Percentiles rank a stretch among this genome's conserved stretches.
Evolutionary conservation across 305 asterid species (phyloP).

Genomic region (Fraxinus velutina): DNA sequence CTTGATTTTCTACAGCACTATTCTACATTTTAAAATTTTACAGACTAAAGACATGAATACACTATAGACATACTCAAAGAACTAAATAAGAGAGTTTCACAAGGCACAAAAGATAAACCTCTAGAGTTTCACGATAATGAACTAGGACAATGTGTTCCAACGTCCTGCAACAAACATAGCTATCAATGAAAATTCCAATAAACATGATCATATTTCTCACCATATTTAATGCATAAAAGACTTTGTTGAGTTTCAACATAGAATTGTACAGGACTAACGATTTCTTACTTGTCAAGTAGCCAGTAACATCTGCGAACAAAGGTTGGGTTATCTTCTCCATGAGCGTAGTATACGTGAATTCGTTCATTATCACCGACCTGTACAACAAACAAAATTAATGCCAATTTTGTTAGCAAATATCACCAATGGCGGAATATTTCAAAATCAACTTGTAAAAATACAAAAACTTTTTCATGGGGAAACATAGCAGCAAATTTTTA

Average conservation of each 20-base stretch:
- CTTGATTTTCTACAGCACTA: neutral
- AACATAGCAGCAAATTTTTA: neutral
- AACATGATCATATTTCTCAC: neutral
- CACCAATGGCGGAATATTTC: slow-evolving; percentile 10
- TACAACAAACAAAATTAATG: slow-evolving; percentile 25
- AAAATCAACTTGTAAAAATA: neutral
- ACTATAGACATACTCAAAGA: neutral
- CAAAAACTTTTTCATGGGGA: slow-evolving; percentile 1
- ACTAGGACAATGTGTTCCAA: slow-evolving; percentile 92
- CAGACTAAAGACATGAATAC: neutral
- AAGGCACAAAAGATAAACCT: slow-evolving; percentile 52
- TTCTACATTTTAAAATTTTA: neutral
- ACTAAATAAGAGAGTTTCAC: slow-evolving; percentile 8
- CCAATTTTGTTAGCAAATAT: slow-evolving; percentile 27
- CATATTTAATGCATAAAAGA: slow-evolving; percentile 10
- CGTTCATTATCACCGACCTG: slow-evolving; percentile 96
- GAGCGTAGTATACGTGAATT: slow-evolving; percentile 98
- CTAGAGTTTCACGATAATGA: slow-evolving; percentile 96
- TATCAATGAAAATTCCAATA: neutral
- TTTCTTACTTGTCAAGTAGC: slow-evolving; percentile 92
- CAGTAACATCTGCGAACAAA: slow-evolving; percentile 99
- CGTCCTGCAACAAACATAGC: slow-evolving; percentile 53
- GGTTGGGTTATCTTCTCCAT: slow-evolving; percentile 81
- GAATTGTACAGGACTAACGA: slow-evolving; percentile 19
- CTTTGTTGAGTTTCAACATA: slow-evolving; percentile 2